A percentile compares a stretch with the other conserved stretches of the same genome.
Evolutionary conservation across 1,284 basidiomycete species (phyloP).

Genomic region (Rhodotorula sp.): DNA sequence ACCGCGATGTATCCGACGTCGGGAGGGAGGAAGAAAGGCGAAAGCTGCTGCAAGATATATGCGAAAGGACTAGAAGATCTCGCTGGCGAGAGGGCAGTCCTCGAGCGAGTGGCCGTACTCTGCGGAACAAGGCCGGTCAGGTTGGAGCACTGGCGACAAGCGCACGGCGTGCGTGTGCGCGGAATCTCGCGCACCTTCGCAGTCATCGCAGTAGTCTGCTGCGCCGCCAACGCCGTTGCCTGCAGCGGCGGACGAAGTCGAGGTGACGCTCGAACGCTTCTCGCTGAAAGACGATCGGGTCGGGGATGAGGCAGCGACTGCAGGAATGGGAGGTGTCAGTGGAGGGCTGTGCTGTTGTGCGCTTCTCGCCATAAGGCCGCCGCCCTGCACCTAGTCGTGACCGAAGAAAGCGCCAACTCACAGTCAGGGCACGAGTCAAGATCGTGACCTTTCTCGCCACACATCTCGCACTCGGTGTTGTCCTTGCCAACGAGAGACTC

Average conservation of each 20-base stretch:
- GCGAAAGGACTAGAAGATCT: constrained; percentile 31
- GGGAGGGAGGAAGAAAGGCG: not conserved
- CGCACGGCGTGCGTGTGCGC: too few species aligned
- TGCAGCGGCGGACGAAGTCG: constrained; percentile 2
- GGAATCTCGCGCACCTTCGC: constrained; percentile 25
- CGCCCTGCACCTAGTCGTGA: not conserved
- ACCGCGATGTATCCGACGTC: too few species aligned
- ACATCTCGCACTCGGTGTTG: constrained; percentile 69
- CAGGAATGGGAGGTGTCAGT: not conserved
- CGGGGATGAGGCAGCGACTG: constrained; percentile 19
- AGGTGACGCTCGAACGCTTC: not conserved
- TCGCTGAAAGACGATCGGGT: constrained; percentile 3
- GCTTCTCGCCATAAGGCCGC: too few species aligned
- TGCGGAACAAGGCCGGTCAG: not conserved
- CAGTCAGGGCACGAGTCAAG: constrained; percentile 35
- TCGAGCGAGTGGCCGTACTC: constrained; percentile 42
- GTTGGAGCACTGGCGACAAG: not conserved
- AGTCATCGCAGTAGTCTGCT: constrained; percentile 35
- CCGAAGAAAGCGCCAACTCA: constrained; percentile 3
- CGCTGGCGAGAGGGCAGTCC: constrained; percentile 36
- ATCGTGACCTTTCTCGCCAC: constrained; percentile 76
- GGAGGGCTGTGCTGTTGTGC: too few species aligned
- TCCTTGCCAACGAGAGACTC: constrained; percentile 10
- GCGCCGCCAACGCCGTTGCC: not conserved
- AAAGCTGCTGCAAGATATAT: not conserved